Base-by-base conservation (phyloP, 192 early-diverging fungal genomes). In the Umbelopsis sp. region DNA sequence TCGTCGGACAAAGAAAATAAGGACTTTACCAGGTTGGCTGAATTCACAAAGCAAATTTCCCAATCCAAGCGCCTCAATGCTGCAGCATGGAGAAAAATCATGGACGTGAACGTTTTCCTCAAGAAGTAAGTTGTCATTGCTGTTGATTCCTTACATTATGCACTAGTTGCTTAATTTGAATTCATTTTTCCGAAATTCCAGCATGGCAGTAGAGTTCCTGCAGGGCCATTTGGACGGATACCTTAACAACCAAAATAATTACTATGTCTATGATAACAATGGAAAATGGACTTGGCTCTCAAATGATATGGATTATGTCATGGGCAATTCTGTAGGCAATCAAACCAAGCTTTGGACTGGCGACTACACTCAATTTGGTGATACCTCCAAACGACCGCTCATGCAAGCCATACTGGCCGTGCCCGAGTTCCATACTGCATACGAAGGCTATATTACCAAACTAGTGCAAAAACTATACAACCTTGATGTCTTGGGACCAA, bases 201-300 rank as follows among this genome's bases (percentile, higher is more conserved):
- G 77, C 29, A 78, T 78, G 77, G 77, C 72, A 1, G 45, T 78
- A 3, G 77, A 78, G 41, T 78, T 78, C 52, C 3, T 71, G 20
- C 51, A 67, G 31, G 77, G 69, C 4, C 66, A 49, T 44, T 66
- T 65, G 72, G 77, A 78, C 50, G 72, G 65, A 20, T 74, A 74
- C 50, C 51, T 74, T 7, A 65, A 68, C 24, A 78, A 78, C 32
- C 53, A 50, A 17, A 51, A 78, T 12, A 78, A 78, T 24, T 78
- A 73, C 31, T 78, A 74, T 44, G 29, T 78, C 24, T 78, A 78
- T 43, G 52, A 74, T 17, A 11, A 34, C 3, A 11, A 73, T 10
- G 25, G 43, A 17, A 17, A 49, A 12, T 68, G 73, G 16, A 56
- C 52, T 21, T 78, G 22, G 65, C 70, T 78, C 4, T 69, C 65